A percentile compares a stretch with the other conserved stretches of the same genome.
Conservation (phyloP, 2,329 filamentous ascomycete species). For the Fusarium sp. region DNA sequence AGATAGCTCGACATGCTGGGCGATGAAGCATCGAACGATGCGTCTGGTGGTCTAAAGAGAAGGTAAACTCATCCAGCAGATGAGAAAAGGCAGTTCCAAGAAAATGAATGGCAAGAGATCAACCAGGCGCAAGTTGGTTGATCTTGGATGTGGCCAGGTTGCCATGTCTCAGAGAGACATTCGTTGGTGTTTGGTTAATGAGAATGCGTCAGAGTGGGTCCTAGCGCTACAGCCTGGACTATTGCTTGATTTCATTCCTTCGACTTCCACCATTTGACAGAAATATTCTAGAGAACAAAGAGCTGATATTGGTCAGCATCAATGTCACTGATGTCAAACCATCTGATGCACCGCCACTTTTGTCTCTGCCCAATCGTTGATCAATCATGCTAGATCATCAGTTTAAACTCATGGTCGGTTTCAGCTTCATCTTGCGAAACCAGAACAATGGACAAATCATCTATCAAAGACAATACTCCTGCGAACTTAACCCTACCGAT, state of each 20-base stretch:
- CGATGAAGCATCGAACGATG: constrained; percentile 34
- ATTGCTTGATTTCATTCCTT: background rate
- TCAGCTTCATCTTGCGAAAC: background rate
- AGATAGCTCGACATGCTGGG: constrained; percentile 63
- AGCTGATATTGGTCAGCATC: background rate
- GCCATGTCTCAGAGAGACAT: constrained; percentile 25
- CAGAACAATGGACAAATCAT: constrained; percentile 15
- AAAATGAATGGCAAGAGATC: background rate
- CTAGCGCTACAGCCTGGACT: background rate
- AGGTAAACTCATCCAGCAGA: background rate
- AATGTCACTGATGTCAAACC: background rate
- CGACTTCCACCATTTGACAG: background rate
- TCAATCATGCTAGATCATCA: background rate
- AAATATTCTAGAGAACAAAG: background rate
- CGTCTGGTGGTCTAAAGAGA: background rate
- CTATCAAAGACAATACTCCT: background rate
- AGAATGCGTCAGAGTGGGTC: constrained; percentile 46
- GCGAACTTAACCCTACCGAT: background rate
- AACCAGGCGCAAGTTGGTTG: constrained; percentile 4
- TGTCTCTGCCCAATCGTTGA: background rate
- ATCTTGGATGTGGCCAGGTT: constrained; percentile 37
- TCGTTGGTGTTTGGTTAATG: constrained; percentile 28
- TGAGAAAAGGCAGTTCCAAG: background rate
- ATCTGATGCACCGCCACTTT: background rate
- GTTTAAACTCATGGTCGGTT: background rate